These are phyloP conservation scores for Mycena galopus DNA, from an alignment of 768 basidiomycete genomes.

Conservation along the genomic window DNA sequence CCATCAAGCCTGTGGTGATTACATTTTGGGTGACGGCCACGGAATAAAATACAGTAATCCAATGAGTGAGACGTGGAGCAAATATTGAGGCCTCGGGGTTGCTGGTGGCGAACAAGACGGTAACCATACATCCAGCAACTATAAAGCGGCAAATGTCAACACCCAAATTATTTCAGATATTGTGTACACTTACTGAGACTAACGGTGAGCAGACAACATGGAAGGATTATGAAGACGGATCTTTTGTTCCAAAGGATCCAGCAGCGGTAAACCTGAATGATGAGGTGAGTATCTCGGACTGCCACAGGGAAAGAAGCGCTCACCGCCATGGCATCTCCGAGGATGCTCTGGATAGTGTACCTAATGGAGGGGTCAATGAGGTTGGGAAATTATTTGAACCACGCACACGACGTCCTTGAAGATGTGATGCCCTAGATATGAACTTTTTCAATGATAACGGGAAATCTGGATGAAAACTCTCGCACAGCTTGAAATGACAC, in stretches of 20 bases:
- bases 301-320: not conserved
- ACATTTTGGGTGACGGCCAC: slow-evolving; percentile 37
- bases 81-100: slow-evolving; percentile 33
- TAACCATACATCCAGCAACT: slow-evolving; percentile 38
- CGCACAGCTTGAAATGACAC: slow-evolving; percentile 30
- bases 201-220: slow-evolving; percentile 28
- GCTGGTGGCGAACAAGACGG: slow-evolving; percentile 24
- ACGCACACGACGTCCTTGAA: slow-evolving; percentile 33
- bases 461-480: not conserved
- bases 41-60: slow-evolving; percentile 39
- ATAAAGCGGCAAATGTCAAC: not conserved
- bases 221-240: slow-evolving; percentile 31
- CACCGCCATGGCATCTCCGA: slow-evolving; percentile 38
- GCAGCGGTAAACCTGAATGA: slow-evolving; percentile 39
- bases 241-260: slow-evolving; percentile 38
- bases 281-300: not conserved
- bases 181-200: slow-evolving; percentile 28
- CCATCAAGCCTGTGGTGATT: slow-evolving; percentile 39
- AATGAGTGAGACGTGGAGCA: slow-evolving; percentile 26
- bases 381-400: not conserved
- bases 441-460: not conserved
- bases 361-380: not conserved
- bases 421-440: slow-evolving; percentile 31
- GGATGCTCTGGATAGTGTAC: slow-evolving; percentile 36
- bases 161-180: not conserved